Percentiles rank a stretch among this genome's conserved stretches.
Conservation (phyloP, 345 rosid genomes). For the Euphorbia pulcherrima region DNA sequence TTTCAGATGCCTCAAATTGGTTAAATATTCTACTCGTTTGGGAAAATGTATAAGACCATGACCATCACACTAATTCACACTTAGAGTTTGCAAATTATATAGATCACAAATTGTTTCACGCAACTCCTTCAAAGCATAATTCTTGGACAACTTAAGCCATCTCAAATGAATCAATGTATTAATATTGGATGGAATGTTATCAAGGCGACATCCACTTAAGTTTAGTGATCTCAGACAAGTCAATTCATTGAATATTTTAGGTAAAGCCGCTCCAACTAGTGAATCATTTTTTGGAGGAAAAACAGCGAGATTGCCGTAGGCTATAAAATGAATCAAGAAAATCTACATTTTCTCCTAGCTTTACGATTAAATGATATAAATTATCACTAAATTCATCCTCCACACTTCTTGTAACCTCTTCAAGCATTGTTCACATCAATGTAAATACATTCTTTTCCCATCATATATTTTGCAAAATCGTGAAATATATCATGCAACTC, state of each 20-base stretch:
- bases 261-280: not conserved
- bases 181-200: not conserved
- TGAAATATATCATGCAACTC: not conserved
- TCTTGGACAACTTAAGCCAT: not conserved
- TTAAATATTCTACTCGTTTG: not conserved
- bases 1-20: not conserved
- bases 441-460: not conserved
- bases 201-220: not conserved
- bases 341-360: not conserved
- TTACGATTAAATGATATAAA: not conserved
- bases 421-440: not conserved
- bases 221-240: constrained; percentile 2
- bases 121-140: not conserved
- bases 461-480: not conserved
- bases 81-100: not conserved
- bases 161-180: not conserved
- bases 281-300: not conserved
- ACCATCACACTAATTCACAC: not conserved
- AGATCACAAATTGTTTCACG: not conserved
- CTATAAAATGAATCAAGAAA: not conserved
- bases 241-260: not conserved
- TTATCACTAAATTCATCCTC: too few species aligned
- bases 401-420: too few species aligned
- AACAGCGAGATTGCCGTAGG: not conserved
- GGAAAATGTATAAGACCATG: not conserved